These are phyloP conservation scores for Zasmidium angulare DNA, from an alignment of 2,329 filamentous ascomycete genomes.

Conservation along the genomic window DNA sequence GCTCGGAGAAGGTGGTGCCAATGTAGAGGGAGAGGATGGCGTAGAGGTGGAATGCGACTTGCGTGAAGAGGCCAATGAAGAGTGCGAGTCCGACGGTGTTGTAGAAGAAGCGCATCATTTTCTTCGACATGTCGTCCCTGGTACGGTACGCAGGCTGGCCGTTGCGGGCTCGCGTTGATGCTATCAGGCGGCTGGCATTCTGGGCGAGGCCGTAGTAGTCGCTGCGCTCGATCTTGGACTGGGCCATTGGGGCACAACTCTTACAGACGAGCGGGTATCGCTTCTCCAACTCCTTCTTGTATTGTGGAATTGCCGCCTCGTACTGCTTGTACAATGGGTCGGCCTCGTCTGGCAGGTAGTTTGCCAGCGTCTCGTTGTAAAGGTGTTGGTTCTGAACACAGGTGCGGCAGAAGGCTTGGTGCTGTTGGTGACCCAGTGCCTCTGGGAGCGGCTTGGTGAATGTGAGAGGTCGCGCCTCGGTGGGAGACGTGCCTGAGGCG, in stretches of 20 bases:
- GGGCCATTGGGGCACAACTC: conserved; percentile 73
- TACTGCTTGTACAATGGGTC: conserved; percentile 69
- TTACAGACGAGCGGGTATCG: conserved; percentile 88
- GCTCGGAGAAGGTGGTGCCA: not conserved
- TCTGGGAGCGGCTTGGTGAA: conserved; percentile 24
- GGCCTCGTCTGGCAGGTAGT: conserved; percentile 68
- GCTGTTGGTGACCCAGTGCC: conserved; percentile 40
- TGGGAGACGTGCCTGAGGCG: conserved; percentile 24
- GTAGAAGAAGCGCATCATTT: conserved; percentile 29
- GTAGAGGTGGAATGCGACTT: conserved; percentile 32
- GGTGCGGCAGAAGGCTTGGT: conserved; percentile 65
- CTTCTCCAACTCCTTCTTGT: conserved; percentile 70
- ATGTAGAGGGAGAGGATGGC: conserved; percentile 19
- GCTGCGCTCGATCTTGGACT: conserved; percentile 38
- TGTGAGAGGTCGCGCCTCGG: conserved; percentile 19
- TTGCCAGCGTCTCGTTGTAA: conserved; percentile 70
- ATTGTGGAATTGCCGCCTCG: conserved; percentile 68
- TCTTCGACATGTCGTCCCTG: conserved; percentile 44
- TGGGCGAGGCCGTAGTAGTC: conserved; percentile 34
- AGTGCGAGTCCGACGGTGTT: conserved; percentile 21
- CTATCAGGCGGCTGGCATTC: conserved; percentile 61
- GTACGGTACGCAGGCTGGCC: conserved; percentile 43
- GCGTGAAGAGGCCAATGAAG: conserved; percentile 23
- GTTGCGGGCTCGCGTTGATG: conserved; percentile 56
- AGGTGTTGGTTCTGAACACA: conserved; percentile 90